phyloP scores from a whole-genome alignment of 2,329 filamentous ascomycete genomes.

The Alternaria angustiovoidea region DNA sequence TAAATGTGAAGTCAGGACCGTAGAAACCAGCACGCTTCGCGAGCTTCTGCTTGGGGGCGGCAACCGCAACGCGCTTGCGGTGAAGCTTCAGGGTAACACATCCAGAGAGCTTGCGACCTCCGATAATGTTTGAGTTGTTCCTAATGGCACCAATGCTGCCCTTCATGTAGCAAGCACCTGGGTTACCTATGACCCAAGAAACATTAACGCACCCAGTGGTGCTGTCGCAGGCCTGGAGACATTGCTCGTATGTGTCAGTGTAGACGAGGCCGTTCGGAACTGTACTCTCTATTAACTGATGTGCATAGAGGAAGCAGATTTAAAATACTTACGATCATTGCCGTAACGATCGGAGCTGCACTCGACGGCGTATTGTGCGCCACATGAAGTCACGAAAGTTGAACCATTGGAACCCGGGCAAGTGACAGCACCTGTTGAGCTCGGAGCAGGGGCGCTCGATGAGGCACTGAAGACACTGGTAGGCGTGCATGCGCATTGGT shows the following conservation, averaged over 20 bases:
- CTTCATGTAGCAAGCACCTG: constrained; percentile 40
- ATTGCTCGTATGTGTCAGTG: constrained; percentile 20
- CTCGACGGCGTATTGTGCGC: constrained; percentile 31
- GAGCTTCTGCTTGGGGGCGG: background rate
- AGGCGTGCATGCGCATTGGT: constrained; percentile 24
- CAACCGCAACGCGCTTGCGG: constrained; percentile 20
- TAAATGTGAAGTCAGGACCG: constrained; percentile 9
- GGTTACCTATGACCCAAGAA: constrained; percentile 22
- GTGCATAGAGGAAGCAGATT: background rate
- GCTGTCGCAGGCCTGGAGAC: constrained; percentile 31
- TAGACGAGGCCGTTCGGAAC: constrained; percentile 18
- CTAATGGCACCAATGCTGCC: constrained; percentile 11
- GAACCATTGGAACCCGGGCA: constrained; percentile 29
- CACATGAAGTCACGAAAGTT: constrained; percentile 24
- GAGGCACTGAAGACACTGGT: background rate
- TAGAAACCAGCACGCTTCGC: constrained; percentile 3
- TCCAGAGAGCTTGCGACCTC: constrained; percentile 24
- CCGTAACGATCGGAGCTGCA: constrained; percentile 36
- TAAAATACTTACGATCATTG: constrained; percentile 24
- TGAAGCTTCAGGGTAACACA: constrained; percentile 20
- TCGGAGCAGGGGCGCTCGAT: background rate
- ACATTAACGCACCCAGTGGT: constrained; percentile 32
- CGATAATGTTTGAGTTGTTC: constrained; percentile 26
- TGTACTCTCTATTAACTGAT: constrained; percentile 10
- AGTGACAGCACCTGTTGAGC: background rate